A percentile compares a stretch with the other conserved stretches of the same genome.
Evolutionary conservation across 164 flowering plant species (phyloP).

Genomic region (Nymphaea thermarum): DNA sequence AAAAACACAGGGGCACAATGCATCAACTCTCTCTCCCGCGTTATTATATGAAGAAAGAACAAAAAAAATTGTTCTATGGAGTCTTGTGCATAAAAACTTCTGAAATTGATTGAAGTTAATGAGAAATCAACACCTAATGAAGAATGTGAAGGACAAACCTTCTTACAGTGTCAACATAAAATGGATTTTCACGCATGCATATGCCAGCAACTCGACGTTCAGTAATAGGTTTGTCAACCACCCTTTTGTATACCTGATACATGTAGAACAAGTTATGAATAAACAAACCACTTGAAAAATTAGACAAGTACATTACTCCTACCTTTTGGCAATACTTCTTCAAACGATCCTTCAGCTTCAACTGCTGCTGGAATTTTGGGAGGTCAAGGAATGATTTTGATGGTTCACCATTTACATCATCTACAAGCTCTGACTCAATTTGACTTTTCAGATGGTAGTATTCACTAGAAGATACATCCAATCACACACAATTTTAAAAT

Average conservation of each 20-base stretch:
- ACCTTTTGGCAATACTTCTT: constrained; percentile 98
- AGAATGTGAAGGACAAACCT: constrained; percentile 36
- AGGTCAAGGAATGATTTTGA: constrained; percentile 83
- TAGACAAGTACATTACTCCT: constrained; percentile 1
- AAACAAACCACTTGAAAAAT: too few species aligned
- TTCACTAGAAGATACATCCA: constrained; percentile 41
- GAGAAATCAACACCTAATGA: background rate
- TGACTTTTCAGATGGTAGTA: constrained; percentile 92
- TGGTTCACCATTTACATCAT: constrained; percentile 32
- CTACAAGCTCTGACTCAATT: constrained; percentile 87
- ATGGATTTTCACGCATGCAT: constrained; percentile 97
- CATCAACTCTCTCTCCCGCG: background rate
- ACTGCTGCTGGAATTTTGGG: constrained; percentile 75
- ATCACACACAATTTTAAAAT: background rate
- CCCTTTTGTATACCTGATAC: constrained; percentile 84
- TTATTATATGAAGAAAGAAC: background rate
- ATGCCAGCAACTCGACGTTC: constrained; percentile 96
- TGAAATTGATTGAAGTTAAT: background rate
- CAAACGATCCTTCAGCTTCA: constrained; percentile 78
- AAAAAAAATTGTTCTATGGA: too few species aligned
- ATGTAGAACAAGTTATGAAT: background rate
- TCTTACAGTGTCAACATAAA: constrained; percentile 96
- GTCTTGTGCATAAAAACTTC: background rate
- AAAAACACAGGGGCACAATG: too few species aligned
- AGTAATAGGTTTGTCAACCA: constrained; percentile 83